Evolutionary conservation across 192 early-diverging fungal species (phyloP), one percentile per base, ranked within the genome.

Genomic region (Chytriomyces sp.): DNA sequence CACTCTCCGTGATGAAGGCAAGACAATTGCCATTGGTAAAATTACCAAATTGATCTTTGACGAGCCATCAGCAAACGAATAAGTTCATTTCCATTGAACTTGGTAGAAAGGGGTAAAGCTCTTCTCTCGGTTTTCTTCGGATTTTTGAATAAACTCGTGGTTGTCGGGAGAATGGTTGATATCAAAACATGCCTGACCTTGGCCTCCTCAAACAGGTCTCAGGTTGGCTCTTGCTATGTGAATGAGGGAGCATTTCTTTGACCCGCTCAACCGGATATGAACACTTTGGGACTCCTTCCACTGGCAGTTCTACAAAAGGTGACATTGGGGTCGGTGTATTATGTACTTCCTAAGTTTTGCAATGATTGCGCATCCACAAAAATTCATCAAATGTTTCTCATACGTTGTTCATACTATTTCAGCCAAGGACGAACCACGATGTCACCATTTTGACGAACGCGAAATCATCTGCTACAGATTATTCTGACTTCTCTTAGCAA

Each of bases 1-100:
- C 81, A 99, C 96, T n/a, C 84, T 99, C 31, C 91, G 98, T 72
- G 96, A 98, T 75, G 96, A 99, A 85, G 94, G 85, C 22, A 89
- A 89, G 76, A 95, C 93, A n/a, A 88, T 95, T 77, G 98, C 96
- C 36, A 92, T 99, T 63, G 98, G 98, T 68, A 95, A 95, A 80
- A 83, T 99, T 53, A 89, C 90, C 56, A 95, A 93, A 85, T 79
- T 98, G 19, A 70, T 90, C 53, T 49, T 72, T 33, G 72, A 70
- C 58, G 80, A 81, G n/a, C n/a, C n/a, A n/a, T n/a, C n/a, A n/a
- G n/a, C n/a, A n/a, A n/a, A n/a, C n/a, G n/a, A n/a, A n/a, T n/a
- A n/a, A n/a, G n/a, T n/a, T n/a, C n/a, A n/a, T n/a, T n/a, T n/a
- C n/a, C n/a, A n/a, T n/a, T n/a, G n/a, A n/a, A n/a, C n/a, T n/a